These are phyloP conservation scores for Starmerella powellii DNA, from an alignment of 805 yeast genomes.

Conservation along the genomic window DNA sequence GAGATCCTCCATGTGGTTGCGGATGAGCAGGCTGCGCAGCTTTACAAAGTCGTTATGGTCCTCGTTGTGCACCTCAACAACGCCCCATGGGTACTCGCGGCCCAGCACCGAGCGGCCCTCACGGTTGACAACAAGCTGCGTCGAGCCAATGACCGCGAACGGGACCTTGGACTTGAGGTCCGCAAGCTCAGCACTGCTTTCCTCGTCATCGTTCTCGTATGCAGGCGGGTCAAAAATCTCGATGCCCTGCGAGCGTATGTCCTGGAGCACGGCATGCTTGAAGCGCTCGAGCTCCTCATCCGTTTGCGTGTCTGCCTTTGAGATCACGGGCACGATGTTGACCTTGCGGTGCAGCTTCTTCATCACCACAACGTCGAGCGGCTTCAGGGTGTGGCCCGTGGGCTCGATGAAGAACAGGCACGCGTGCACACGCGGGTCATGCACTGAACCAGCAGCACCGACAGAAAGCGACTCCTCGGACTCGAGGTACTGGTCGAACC, in stretches of 20 bases:
- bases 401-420: slow-evolving; percentile 91
- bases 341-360: slow-evolving; percentile 79
- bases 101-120: slow-evolving; percentile 83
- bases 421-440: slow-evolving; percentile 85
- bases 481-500: slow-evolving; percentile 83
- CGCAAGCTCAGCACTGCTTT: slow-evolving; percentile 51
- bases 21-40: slow-evolving; percentile 75
- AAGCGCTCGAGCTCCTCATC: slow-evolving; percentile 70
- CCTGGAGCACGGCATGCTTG: slow-evolving; percentile 66
- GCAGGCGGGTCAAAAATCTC: slow-evolving; percentile 64
- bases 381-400: slow-evolving; percentile 83
- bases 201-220: slow-evolving; percentile 77
- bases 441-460: slow-evolving; percentile 35
- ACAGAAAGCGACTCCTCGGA: slow-evolving; percentile 76
- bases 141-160: slow-evolving; percentile 89
- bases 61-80: slow-evolving; percentile 89
- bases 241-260: slow-evolving; percentile 62
- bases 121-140: slow-evolving; percentile 46
- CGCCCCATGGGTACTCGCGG: slow-evolving; percentile 94
- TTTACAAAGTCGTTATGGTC: slow-evolving; percentile 83
- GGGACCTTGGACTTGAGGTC: slow-evolving; percentile 66
- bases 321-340: slow-evolving; percentile 85
- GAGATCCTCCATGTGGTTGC: slow-evolving; percentile 87
- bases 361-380: slow-evolving; percentile 82
- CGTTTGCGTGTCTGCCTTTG: slow-evolving; percentile 86